Conservation (phyloP, 345 rosid genomes). For the Hibiscus syriacus region DNA sequence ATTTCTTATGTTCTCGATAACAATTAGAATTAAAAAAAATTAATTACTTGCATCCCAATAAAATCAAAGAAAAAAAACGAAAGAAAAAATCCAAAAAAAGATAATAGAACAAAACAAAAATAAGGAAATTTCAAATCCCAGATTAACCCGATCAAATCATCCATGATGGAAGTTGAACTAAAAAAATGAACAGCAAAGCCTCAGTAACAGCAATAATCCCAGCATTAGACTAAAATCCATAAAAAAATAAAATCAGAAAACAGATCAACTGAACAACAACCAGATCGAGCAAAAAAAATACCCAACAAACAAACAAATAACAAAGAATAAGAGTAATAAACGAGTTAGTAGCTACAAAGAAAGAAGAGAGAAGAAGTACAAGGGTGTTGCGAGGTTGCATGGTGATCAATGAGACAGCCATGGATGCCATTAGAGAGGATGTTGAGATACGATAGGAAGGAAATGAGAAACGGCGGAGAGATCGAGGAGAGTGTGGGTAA, state of each 20-base stretch:
- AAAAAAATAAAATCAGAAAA: not conserved
- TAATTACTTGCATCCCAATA: too few species aligned
- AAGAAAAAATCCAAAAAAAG: too few species aligned
- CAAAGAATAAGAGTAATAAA: not conserved
- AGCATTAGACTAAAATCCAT: not conserved
- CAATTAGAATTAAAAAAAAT: too few species aligned
- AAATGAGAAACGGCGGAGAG: constrained; percentile 28
- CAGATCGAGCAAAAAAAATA: not conserved
- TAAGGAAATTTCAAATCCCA: constrained; percentile 7
- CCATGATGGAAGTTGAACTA: not conserved
- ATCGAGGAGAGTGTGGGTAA: constrained; percentile 21
- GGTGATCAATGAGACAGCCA: constrained; percentile 28
- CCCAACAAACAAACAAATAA: not conserved
- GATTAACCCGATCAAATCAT: constrained; percentile 2
- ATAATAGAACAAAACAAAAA: too few species aligned
- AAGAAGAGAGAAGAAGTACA: constrained; percentile 1
- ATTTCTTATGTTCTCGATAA: too few species aligned
- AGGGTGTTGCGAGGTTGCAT: constrained; percentile 27
- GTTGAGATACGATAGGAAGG: not conserved
- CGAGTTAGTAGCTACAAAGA: not conserved
- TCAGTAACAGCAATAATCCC: not conserved
- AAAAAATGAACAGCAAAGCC: not conserved
- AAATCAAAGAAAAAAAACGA: too few species aligned
- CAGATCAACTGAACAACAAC: constrained; percentile 6
- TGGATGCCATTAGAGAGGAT: constrained; percentile 34